Evolutionary conservation across 331 rosid genomes (phyloP).

Genomic region (Malus hybrid): DNA sequence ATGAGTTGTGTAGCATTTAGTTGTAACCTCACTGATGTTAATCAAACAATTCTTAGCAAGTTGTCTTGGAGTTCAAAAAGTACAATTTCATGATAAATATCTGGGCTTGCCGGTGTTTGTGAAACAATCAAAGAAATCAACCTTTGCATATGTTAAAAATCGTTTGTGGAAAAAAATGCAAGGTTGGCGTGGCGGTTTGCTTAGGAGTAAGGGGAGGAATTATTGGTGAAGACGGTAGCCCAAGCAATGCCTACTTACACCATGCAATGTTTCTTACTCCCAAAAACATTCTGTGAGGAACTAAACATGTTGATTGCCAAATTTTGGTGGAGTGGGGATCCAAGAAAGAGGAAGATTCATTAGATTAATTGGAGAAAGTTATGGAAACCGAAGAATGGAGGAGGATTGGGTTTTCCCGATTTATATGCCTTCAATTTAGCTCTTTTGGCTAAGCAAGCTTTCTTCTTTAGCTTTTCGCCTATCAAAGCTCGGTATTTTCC

Average conservation of each 20-base stretch:
- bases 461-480: too few relatives aligned
- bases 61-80: neutral
- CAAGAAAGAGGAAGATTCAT: too few relatives aligned
- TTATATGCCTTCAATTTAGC: too few relatives aligned
- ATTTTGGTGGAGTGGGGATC: neutral
- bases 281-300: neutral
- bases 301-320: neutral
- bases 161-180: too few relatives aligned
- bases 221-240: neutral
- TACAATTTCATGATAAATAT: neutral
- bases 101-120: neutral
- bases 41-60: neutral
- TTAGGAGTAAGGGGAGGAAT: neutral
- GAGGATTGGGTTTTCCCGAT: too few relatives aligned
- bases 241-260: neutral
- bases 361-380: too few relatives aligned
- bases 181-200: neutral
- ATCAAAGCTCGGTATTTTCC: too few relatives aligned
- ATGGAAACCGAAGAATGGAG: too few relatives aligned
- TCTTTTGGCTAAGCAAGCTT: too few relatives aligned
- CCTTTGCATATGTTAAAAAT: neutral
- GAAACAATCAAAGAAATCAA: neutral
- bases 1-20: neutral
- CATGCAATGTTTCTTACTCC: neutral
- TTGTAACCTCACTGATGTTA: too few relatives aligned